Evolutionary conservation across 495 filamentous ascomycete species (phyloP).

Genomic region (Delitschia confertaspora): DNA sequence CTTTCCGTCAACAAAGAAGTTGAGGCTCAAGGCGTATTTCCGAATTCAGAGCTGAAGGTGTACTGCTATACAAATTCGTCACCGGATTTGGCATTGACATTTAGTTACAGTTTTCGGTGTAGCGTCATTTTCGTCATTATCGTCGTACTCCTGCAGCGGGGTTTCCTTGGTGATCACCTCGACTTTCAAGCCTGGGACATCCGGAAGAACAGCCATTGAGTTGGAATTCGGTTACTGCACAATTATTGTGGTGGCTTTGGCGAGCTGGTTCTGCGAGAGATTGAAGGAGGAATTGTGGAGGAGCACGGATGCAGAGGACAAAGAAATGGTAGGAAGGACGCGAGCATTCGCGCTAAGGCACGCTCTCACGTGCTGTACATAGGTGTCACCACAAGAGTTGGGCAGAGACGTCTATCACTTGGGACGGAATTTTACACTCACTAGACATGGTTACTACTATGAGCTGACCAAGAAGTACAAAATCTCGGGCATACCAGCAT

Average conservation of each 20-base stretch:
- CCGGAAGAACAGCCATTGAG: slow-evolving; percentile 18
- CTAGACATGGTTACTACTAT: too few relatives aligned
- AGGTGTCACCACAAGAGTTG: neutral
- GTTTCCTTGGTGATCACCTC: slow-evolving; percentile 9
- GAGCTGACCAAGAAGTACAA: too few relatives aligned
- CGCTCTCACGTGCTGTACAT: neutral
- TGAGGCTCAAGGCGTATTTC: neutral
- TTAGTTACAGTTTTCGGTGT: slow-evolving; percentile 11
- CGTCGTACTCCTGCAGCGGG: slow-evolving; percentile 11
- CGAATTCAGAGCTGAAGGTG: neutral
- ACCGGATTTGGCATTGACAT: slow-evolving; percentile 2
- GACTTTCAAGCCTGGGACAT: slow-evolving; percentile 7
- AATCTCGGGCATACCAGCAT: too few relatives aligned
- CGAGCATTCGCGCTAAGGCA: neutral
- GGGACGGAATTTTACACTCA: too few relatives aligned
- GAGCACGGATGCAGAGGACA: neutral
- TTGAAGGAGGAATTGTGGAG: neutral
- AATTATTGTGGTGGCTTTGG: neutral
- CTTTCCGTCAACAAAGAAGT: neutral
- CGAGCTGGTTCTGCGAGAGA: neutral
- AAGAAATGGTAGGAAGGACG: too few relatives aligned
- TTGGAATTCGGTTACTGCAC: too few relatives aligned
- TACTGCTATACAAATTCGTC: neutral
- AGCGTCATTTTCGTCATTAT: slow-evolving; percentile 9
- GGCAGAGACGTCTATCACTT: too few relatives aligned